These are phyloP conservation scores for Crotalaria pallida DNA, from an alignment of 306 rosid species.

Conservation along the genomic window DNA sequence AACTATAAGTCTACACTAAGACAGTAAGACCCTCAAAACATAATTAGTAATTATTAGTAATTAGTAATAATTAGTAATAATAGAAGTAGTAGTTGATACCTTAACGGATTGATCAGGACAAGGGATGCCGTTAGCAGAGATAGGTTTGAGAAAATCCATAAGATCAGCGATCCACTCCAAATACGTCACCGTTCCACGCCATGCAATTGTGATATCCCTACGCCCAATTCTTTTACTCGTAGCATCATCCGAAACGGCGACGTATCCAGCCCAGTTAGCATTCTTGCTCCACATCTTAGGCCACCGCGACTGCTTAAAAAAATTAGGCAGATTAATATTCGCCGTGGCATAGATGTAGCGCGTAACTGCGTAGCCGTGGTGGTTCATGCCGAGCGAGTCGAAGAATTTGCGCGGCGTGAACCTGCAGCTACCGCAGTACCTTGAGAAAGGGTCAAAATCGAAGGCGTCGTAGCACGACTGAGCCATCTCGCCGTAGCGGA, in stretches of 20 bases:
- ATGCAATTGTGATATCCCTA: constrained; percentile 61
- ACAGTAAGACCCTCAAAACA: too few species aligned
- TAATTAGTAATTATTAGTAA: too few species aligned
- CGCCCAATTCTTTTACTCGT: constrained; percentile 43
- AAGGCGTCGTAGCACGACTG: constrained; percentile 88
- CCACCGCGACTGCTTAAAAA: constrained; percentile 76
- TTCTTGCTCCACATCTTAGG: constrained; percentile 65
- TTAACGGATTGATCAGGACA: constrained; percentile 54
- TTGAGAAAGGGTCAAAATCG: constrained; percentile 75
- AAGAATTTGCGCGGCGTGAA: constrained; percentile 41
- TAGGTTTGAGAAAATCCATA: constrained; percentile 68
- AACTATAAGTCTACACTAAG: too few species aligned
- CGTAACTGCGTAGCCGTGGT: constrained; percentile 43
- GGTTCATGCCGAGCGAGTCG: constrained; percentile 25
- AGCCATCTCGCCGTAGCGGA: constrained; percentile 86
- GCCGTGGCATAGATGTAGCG: constrained; percentile 77
- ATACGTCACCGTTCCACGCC: constrained; percentile 76
- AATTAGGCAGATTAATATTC: constrained; percentile 53
- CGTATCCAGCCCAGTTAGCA: constrained; percentile 90
- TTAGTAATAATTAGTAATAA: too few species aligned
- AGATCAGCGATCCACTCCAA: constrained; percentile 73
- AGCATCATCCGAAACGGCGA: constrained; percentile 63
- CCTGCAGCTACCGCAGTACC: constrained; percentile 76
- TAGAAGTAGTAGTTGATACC: not conserved
- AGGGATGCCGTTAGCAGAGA: constrained; percentile 34